Conservation (phyloP, 192 early-diverging fungal genomes). For the Coemansia sp. region DNA sequence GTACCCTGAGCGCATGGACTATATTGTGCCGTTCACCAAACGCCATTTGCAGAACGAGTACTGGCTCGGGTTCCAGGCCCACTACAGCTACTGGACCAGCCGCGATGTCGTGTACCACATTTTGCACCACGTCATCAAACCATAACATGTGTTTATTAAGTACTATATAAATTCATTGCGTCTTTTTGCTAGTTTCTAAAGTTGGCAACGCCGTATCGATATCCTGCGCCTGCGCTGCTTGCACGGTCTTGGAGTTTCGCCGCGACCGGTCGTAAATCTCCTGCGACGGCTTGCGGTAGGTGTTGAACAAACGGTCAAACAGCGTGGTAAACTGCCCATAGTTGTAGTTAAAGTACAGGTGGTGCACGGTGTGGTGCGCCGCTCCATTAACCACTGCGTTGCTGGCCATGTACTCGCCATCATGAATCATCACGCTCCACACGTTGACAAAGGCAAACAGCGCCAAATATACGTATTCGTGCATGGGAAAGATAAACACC, state of each 20-base stretch:
- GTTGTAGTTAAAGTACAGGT: constrained; percentile 99
- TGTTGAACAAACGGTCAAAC: constrained; percentile 78
- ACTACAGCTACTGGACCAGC: constrained; percentile 55
- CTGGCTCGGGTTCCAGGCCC: constrained; percentile 52
- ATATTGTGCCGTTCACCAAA: constrained; percentile 49
- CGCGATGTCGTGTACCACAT: constrained; percentile 49
- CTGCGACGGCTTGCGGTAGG: constrained; percentile 66
- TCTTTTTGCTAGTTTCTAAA: constrained; percentile 28
- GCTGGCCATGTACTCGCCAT: constrained; percentile 78
- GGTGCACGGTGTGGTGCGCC: constrained; percentile 97
- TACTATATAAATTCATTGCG: constrained; percentile 1
- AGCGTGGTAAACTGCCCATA: constrained; percentile 98
- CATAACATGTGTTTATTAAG: no score
- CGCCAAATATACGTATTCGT: constrained; percentile 83
- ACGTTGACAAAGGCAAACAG: constrained; percentile 87
- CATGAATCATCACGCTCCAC: constrained; percentile 98
- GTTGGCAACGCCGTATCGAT: constrained; percentile 56
- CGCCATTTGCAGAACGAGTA: constrained; percentile 52
- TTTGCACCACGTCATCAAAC: constrained; percentile 33
- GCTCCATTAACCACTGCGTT: constrained; percentile 77
- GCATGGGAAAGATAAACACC: constrained; percentile 87
- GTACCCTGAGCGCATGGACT: constrained; percentile 54
- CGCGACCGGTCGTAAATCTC: constrained; percentile 65
- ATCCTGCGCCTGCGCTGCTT: constrained; percentile 63
- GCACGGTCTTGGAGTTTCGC: constrained; percentile 63